phyloP scores from a whole-genome alignment of 352 stramenopile species.

The Globisporangium orthogonon region DNA sequence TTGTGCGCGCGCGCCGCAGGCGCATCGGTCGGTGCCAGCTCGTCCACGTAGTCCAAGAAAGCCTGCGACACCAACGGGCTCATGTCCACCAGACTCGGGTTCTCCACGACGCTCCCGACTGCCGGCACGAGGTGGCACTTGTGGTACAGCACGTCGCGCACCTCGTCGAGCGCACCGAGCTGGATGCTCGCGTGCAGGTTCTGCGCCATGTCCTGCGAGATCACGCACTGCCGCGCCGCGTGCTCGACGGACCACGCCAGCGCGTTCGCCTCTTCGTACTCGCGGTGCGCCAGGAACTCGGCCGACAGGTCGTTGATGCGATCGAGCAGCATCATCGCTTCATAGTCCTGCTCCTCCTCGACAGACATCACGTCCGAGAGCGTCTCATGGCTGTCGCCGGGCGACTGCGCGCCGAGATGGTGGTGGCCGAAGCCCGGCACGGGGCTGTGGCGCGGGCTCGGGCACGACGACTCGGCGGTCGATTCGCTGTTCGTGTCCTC shows the following conservation, averaged over 20 bases:
- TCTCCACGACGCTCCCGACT: constrained; percentile 57
- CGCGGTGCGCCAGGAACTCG: constrained; percentile 61
- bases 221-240: constrained; percentile 50
- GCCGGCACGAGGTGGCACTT: constrained; percentile 74
- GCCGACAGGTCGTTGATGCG: constrained; percentile 54
- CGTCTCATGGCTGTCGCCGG: constrained; percentile 41
- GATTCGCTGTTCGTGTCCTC: constrained; percentile 76
- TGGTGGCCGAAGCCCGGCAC: constrained; percentile 26
- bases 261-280: constrained; percentile 65
- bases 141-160: constrained; percentile 75
- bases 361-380: constrained; percentile 45
- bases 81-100: constrained; percentile 24
- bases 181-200: constrained; percentile 60
- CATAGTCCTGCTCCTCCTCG: constrained; percentile 55
- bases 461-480: constrained; percentile 64
- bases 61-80: constrained; percentile 24
- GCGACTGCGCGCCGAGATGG: constrained; percentile 3
- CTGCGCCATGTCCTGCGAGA: constrained; percentile 61
- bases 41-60: constrained; percentile 52
- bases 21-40: constrained; percentile 45
- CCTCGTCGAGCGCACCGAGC: constrained; percentile 53
- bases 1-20: constrained; percentile 52
- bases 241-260: constrained; percentile 70
- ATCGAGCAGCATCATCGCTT: constrained; percentile 60
- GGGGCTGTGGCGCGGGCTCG: constrained; percentile 49